These are phyloP conservation scores for Gnomoniopsis sp. DNA, from an alignment of 2,329 filamentous ascomycete species.

Conservation along the genomic window DNA sequence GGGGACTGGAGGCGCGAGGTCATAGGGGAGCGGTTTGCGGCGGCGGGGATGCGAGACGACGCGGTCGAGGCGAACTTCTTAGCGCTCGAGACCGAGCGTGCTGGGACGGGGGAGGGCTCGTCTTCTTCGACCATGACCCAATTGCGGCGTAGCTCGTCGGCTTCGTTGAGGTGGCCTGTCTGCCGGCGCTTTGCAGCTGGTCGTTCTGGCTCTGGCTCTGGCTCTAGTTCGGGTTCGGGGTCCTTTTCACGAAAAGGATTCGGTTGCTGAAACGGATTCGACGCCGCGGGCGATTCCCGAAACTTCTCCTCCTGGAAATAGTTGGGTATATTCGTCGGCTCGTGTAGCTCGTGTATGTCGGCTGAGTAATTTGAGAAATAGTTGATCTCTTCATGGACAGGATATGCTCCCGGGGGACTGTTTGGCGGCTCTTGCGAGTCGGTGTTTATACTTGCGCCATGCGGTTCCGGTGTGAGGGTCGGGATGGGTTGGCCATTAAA, in stretches of 20 bases:
- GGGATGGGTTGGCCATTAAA: constrained; percentile 34
- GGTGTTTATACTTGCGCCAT: not conserved
- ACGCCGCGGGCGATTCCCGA: not conserved
- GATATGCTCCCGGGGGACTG: constrained; percentile 7
- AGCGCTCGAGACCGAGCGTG: constrained; percentile 15
- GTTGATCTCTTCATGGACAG: not conserved
- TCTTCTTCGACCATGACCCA: constrained; percentile 64
- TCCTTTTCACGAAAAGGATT: constrained; percentile 17
- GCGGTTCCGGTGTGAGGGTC: not conserved
- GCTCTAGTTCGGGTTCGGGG: constrained; percentile 36
- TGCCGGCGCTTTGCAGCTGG: constrained; percentile 53
- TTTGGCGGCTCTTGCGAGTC: not conserved
- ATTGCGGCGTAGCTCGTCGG: constrained; percentile 59
- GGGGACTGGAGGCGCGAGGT: constrained; percentile 9
- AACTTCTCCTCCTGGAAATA: not conserved
- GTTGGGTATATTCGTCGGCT: not conserved
- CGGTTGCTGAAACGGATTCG: not conserved
- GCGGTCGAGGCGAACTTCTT: constrained; percentile 7
- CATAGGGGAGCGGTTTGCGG: constrained; percentile 2
- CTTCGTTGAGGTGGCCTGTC: constrained; percentile 33
- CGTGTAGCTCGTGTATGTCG: not conserved
- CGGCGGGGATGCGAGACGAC: constrained; percentile 9
- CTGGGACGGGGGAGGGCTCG: constrained; percentile 19
- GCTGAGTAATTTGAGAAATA: constrained; percentile 5
- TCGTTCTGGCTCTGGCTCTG: constrained; percentile 26